phyloP scores from a whole-genome alignment of 768 basidiomycete species.

The Lentinula sp. region DNA sequence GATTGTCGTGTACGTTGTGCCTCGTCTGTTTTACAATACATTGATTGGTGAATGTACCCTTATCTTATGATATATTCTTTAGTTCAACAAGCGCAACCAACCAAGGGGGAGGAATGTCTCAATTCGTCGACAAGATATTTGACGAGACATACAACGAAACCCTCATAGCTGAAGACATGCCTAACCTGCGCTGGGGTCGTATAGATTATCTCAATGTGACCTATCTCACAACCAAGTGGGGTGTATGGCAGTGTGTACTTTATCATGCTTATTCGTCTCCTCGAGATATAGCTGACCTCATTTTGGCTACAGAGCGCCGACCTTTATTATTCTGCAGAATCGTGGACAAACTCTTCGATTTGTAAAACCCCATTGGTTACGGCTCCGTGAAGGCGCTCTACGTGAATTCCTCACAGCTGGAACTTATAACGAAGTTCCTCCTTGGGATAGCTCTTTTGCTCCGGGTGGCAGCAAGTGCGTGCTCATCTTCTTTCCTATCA shows the following conservation, averaged over 20 bases:
- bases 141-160: slow-evolving; percentile 70
- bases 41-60: neutral
- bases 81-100: slow-evolving; percentile 52
- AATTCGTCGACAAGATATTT: slow-evolving; percentile 66
- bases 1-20: slow-evolving; percentile 58
- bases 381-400: slow-evolving; percentile 52
- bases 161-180: slow-evolving; percentile 51
- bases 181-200: slow-evolving; percentile 74
- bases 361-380: slow-evolving; percentile 58
- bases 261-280: neutral
- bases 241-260: slow-evolving; percentile 67
- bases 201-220: slow-evolving; percentile 88
- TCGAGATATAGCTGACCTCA: neutral
- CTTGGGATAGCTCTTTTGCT: slow-evolving; percentile 64
- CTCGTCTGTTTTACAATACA: neutral
- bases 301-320: slow-evolving; percentile 55
- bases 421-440: slow-evolving; percentile 52
- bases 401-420: slow-evolving; percentile 63
- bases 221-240: slow-evolving; percentile 79
- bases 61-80: slow-evolving; percentile 5
- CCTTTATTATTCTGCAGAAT: slow-evolving; percentile 63
- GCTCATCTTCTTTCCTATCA: neutral
- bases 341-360: slow-evolving; percentile 80
- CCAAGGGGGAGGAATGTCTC: slow-evolving; percentile 60
- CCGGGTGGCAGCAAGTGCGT: slow-evolving; percentile 73